Conservation (phyloP, 768 basidiomycete species). For the Porphyrellus cyaneotinctus region DNA sequence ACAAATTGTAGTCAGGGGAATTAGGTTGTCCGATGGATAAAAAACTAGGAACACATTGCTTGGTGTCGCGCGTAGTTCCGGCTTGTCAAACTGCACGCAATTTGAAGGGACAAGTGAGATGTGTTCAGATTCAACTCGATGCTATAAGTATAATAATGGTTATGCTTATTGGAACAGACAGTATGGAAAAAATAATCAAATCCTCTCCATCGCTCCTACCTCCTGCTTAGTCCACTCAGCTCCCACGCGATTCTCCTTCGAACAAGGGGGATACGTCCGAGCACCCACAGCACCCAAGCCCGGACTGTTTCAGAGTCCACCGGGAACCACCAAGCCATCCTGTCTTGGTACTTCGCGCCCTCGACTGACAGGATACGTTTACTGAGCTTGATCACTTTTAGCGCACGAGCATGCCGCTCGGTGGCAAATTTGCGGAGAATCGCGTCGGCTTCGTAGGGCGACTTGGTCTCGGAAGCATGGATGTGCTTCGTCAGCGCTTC, state of each 20-base stretch:
- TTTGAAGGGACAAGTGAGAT: too few species aligned
- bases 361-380: slow-evolving; percentile 30
- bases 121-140: too few species aligned
- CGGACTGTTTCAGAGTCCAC: slow-evolving; percentile 26
- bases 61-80: background rate
- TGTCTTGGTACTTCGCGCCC: slow-evolving; percentile 20
- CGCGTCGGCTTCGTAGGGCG: slow-evolving; percentile 22
- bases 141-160: background rate
- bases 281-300: slow-evolving; percentile 22
- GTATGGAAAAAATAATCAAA: background rate
- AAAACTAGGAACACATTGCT: slow-evolving; percentile 4
- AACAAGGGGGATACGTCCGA: slow-evolving; percentile 13
- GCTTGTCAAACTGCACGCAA: too few species aligned
- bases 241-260: background rate
- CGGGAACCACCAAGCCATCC: slow-evolving; percentile 23
- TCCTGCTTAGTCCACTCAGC: slow-evolving; percentile 1
- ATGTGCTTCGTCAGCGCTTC: slow-evolving; percentile 40
- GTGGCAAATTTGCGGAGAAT: slow-evolving; percentile 35
- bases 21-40: slow-evolving; percentile 20
- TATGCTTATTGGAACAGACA: too few species aligned
- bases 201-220: too few species aligned
- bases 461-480: slow-evolving; percentile 4
- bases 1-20: background rate
- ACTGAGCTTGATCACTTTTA: slow-evolving; percentile 40
- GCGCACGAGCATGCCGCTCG: slow-evolving; percentile 35